A percentile compares a stretch with the other conserved stretches of the same genome.
phyloP scores from a whole-genome alignment of 805 yeast species.

The Metschnikowia chrysomelidarum region DNA sequence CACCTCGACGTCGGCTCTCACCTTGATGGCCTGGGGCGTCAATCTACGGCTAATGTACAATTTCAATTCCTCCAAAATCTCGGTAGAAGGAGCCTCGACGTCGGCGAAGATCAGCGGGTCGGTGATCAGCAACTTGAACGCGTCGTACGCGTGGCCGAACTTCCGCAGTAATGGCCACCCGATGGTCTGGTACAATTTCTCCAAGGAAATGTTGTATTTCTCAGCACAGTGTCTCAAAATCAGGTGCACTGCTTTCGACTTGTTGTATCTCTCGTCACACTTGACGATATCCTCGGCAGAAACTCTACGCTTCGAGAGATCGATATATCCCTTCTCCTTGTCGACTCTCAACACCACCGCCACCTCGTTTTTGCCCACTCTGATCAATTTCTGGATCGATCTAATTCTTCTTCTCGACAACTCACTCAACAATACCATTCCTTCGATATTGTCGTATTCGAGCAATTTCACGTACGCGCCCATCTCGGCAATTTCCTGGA shows the following conservation, averaged over 20 bases:
- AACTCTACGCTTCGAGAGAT: conserved; percentile 95
- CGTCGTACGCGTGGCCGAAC: conserved; percentile 96
- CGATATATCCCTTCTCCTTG: conserved; percentile 97
- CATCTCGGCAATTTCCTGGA: conserved; percentile 98
- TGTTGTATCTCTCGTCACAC: conserved; percentile 96
- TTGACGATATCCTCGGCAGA: conserved; percentile 95
- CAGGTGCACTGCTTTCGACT: conserved; percentile 97
- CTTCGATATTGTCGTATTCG: conserved; percentile 97
- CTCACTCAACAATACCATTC: conserved; percentile 95
- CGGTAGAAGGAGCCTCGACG: conserved; percentile 66
- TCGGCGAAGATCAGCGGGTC: conserved; percentile 86
- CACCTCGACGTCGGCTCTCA: conserved; percentile 98
- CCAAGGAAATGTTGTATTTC: conserved; percentile 85
- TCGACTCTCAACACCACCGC: conserved; percentile 98
- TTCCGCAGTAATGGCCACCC: conserved; percentile 98
- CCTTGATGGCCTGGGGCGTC: conserved; percentile 97
- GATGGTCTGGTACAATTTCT: conserved; percentile 77
- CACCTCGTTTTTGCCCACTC: conserved; percentile 98
- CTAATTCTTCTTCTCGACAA: conserved; percentile 98
- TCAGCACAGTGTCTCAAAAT: conserved; percentile 98
- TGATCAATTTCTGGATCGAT: conserved; percentile 93
- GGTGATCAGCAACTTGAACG: conserved; percentile 93
- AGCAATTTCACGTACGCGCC: conserved; percentile 96
- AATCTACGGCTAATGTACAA: conserved; percentile 86
- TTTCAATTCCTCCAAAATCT: conserved; percentile 79